Evolutionary conservation across 306 rosid species (phyloP), one percentile per base, ranked within the genome.

Genomic region (Cucurbita ficifolia): DNA sequence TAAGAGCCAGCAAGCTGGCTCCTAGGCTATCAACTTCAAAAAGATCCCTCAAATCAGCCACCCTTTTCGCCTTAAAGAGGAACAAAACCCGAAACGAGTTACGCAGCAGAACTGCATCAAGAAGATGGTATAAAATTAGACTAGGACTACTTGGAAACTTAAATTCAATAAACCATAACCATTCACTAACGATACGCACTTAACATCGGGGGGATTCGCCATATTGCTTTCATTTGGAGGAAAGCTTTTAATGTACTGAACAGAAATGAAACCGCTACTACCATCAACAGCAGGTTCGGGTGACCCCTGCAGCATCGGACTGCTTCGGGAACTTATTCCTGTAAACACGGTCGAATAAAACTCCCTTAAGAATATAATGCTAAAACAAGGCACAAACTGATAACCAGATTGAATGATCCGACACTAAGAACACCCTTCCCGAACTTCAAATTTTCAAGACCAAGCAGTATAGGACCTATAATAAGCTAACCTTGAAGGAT

Each of bases 401-500:
- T 1, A n/a, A 24, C 10, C 19, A 68, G 40, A 70, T 5, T 10
- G 2, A 48, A 48, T 14, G 7, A 19, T 39, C 18, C n/a, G 6
- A 45, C 52, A 61, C 38, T 19, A 61, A 0, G 48, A 17, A 62
- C 29, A 4, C 29, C 64, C 70, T 62, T n/a, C 70, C 8, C 3
- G n/a, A 62, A 8, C 48, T 70, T 50, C 55, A 10, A 49, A 10
- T 22, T 49, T 49, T 70, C 5, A 6, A 46, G 7, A 67, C 40
- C 73, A 45, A 45, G 11, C 39, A 65, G 72, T 9, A 18, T 12
- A 24, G 71, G 14, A 57, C 40, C 21, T 38, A 58, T 5, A 14
- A 19, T 74, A 16, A 60, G 18, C 51, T 82, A 79, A 94, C 98
- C 97, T 81, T 89, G 99, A 75, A 87, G 76, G 79, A 89, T 55